A percentile compares a stretch with the other conserved stretches of the same genome.
phyloP scores from a whole-genome alignment of 805 yeast species.

The Candida khao-thaluensis region DNA sequence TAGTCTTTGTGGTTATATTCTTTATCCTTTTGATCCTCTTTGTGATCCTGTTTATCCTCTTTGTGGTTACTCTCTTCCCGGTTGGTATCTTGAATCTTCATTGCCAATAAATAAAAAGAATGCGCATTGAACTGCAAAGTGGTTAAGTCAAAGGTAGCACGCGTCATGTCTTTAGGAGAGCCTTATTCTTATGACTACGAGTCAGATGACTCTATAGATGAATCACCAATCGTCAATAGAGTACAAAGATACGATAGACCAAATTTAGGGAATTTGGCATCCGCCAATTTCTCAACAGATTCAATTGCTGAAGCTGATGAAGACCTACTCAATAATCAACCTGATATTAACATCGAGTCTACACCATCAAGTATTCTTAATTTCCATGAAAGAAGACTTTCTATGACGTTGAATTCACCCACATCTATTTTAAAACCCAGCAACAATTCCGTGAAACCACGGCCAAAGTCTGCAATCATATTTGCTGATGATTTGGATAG shows the following conservation, averaged over 20 bases:
- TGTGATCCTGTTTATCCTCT: no score
- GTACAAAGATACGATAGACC: constrained; percentile 17
- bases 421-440: constrained; percentile 15
- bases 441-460: constrained; percentile 16
- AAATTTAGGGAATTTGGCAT: constrained; percentile 26
- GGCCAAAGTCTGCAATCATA: constrained; percentile 36
- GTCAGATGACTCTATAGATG: constrained; percentile 9
- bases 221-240: constrained; percentile 10
- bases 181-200: constrained; percentile 7
- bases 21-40: no score
- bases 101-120: no score
- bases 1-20: no score
- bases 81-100: no score
- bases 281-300: constrained; percentile 39
- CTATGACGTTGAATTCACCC: constrained; percentile 20
- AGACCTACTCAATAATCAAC: constrained; percentile 3
- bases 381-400: constrained; percentile 19
- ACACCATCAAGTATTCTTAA: background rate
- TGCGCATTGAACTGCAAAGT: no score
- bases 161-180: background rate
- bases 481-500: constrained; percentile 28
- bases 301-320: constrained; percentile 19
- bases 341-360: background rate
- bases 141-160: no score
- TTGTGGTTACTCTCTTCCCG: no score